A percentile compares a stretch with the other conserved stretches of the same genome.
Conservation (phyloP, 2,329 filamentous ascomycete species). For the Phaeomoniella chlamydospora region DNA sequence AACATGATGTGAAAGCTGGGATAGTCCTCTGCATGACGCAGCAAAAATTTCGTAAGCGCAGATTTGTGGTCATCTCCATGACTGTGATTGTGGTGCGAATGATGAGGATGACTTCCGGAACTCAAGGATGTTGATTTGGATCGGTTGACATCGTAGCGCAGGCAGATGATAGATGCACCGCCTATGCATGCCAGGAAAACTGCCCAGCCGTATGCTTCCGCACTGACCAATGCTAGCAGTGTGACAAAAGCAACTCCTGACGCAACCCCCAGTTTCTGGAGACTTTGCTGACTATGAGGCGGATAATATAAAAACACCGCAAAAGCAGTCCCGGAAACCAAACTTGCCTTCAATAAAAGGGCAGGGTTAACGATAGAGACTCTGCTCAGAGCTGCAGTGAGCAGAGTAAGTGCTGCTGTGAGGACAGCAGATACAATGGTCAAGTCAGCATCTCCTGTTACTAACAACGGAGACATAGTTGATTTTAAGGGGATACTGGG, state of each 20-base stretch:
- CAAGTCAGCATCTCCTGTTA: too few relatives aligned
- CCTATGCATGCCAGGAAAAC: slow-evolving; percentile 8
- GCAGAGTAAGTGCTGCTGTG: background rate
- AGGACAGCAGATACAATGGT: too few relatives aligned
- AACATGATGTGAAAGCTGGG: slow-evolving; percentile 77
- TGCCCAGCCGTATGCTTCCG: slow-evolving; percentile 1
- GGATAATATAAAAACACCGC: background rate
- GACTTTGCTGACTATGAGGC: background rate
- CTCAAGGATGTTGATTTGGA: slow-evolving; percentile 17
- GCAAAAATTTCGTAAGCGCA: slow-evolving; percentile 54
- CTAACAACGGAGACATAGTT: too few relatives aligned
- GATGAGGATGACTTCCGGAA: slow-evolving; percentile 16
- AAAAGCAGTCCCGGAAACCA: background rate
- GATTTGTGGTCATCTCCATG: slow-evolving; percentile 40
- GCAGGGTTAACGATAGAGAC: background rate
- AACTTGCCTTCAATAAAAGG: background rate
- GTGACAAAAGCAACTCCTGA: slow-evolving; percentile 13
- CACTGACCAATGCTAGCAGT: slow-evolving; percentile 16
- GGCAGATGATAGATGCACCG: slow-evolving; percentile 16
- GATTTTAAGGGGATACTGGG: too few relatives aligned
- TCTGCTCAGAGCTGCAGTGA: too few relatives aligned
- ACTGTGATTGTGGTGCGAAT: slow-evolving; percentile 19
- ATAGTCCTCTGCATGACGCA: slow-evolving; percentile 54
- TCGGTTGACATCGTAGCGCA: slow-evolving; percentile 18
- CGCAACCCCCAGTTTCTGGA: slow-evolving; percentile 17